Base-by-base conservation (phyloP, 805 yeast genomes). In the Candida schatavii region DNA sequence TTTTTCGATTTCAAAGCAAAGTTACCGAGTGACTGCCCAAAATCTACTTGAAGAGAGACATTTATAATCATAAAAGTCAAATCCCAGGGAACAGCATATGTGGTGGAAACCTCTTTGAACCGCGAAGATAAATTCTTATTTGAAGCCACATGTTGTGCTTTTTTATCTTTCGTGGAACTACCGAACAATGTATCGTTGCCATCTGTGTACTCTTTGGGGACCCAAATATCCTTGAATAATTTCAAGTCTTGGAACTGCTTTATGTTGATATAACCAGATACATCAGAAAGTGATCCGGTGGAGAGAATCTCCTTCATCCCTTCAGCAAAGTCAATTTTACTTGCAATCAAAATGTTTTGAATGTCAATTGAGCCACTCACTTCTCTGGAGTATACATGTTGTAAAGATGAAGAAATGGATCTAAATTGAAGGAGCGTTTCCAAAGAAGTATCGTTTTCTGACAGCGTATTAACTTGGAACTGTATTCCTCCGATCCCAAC, bases 351-450 rank as follows among this genome's bases (percentile, higher is more conserved):
- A 9, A 83, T 56, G 33, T 72, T 67, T 14, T 78, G 70, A 18
- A 69, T 57, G 3, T 45, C 46, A 22, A 87, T 59, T 2, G 85
- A 81, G 0, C 95, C 95, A 68, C 96, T 88, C 0, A 85, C 75
- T 47, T 88, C 96, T 46, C 96, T 77, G 0, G 98, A 91, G 56
- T 88, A 93, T 13, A 87, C 81, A 60, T 93, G 99, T 54, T 88
- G 96, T 27, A 93, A 65, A 0, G 90, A 81, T 0, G 91, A 85
- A 17, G 77, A 70, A 3, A 88, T 61, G 2, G 78, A 71, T n/a
- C 72, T 70, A 14, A 88, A 47, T 13, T 73, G 69, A 2, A 81
- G 56, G 0, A 80, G 57, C 3, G 76, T 58, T 2, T 75, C 60
- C 9, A 80, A 44, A 2, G 55, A 48, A 3, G 66, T 51, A 3